Conservation (phyloP, 202 grass and related monocot species). For the Zoysia matrella region DNA sequence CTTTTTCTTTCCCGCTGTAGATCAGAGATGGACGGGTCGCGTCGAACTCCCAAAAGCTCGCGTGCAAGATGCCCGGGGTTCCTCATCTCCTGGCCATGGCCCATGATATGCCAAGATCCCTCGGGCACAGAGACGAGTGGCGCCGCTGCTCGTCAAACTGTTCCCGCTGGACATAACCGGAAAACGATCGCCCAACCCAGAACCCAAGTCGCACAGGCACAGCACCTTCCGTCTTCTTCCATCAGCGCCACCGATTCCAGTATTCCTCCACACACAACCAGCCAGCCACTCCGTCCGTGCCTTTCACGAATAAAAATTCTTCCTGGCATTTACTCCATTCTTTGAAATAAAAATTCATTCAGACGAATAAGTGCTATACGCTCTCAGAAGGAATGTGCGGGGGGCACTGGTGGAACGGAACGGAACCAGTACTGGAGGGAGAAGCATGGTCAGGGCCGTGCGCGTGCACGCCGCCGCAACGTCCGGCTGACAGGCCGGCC, state of each 20-base stretch:
- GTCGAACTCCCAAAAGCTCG: not conserved
- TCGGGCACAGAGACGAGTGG: slow-evolving; percentile 6
- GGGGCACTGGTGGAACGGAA: not conserved
- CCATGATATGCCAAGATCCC: slow-evolving; percentile 29
- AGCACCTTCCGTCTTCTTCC: no score
- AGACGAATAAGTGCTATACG: not conserved
- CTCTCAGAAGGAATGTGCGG: not conserved
- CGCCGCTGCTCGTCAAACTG: slow-evolving; percentile 23
- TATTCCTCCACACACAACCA: not conserved
- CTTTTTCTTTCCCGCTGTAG: not conserved
- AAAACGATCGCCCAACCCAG: slow-evolving; percentile 25
- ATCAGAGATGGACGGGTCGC: not conserved
- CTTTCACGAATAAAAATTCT: slow-evolving; percentile 36
- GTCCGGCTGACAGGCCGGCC: not conserved
- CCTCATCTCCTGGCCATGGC: slow-evolving; percentile 16
- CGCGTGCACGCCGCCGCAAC: slow-evolving; percentile 13
- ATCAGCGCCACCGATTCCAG: not conserved
- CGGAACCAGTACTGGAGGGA: not conserved
- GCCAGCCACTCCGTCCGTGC: not conserved
- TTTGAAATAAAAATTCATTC: not conserved
- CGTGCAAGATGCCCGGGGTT: slow-evolving; percentile 30
- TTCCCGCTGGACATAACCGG: not conserved
- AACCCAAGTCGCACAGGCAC: slow-evolving; percentile 24
- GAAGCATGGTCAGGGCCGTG: not conserved
- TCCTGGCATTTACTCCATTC: not conserved